Evolutionary conservation across 805 yeast species (phyloP), one percentile per base, ranked within the genome.

Genomic region (Candida nemodendra): DNA sequence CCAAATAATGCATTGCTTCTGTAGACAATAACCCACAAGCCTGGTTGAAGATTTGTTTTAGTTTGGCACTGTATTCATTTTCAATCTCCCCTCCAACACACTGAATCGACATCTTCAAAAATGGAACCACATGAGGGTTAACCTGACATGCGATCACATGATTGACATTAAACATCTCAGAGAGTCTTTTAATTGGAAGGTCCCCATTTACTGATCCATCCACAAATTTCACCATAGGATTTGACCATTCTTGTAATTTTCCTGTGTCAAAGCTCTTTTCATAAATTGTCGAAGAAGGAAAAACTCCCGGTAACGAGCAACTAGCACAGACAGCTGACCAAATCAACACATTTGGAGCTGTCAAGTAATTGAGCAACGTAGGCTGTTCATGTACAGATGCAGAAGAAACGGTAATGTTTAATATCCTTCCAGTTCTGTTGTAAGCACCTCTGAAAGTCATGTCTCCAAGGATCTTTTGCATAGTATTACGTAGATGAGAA

Each of bases 121-220:
- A 74, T 0, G 99, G 99, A 2, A 85, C 86, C 12, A 93, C 95
- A 58, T 93, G 99, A 0, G 97, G 95, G 56, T 93, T 93, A 1
- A 93, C 99, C 59, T 93, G 99, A 31, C 95, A 91, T 0, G 97
- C 99, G 50, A 93, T 89, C 45, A 93, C 90, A 60, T 93, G 96
- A 58, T 93, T 95, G 21, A 93, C 96, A 55, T 93, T 91, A 61
- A 93, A 93, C 96, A 93, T 89, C 57, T 93, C 99, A 15, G 95
- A 83, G 16, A 93, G 68, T 49, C 97, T 74, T 2, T 95, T 74
- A 18, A 89, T 82, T 3, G 99, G 99, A 36, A 93, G 65, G 60
- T 93, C 99, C 46, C 87, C 86, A 55, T 91, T 95, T 6, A 93
- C 96, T 0, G 96, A 88, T 0, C 99, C 99, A 61, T 93, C 99